Conservation (phyloP, 257 asterid genomes). For the Striga asiatica region DNA sequence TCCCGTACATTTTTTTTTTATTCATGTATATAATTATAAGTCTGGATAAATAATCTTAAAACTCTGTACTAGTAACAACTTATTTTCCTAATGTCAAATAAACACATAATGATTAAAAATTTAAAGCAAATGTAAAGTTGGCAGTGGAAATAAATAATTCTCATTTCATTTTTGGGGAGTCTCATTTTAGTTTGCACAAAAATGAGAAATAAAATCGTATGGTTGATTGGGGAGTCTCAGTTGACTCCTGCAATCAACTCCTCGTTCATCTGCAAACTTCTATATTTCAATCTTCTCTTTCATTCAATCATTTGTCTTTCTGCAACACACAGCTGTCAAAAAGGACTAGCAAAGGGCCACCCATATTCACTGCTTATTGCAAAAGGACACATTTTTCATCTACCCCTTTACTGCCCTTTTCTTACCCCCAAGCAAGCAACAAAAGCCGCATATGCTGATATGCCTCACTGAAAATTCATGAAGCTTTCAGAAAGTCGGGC, state of each 20-base stretch:
- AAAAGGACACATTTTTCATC: background rate
- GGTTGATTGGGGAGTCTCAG: background rate
- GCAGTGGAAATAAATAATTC: no score
- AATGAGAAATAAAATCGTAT: background rate
- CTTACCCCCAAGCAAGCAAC: conserved; percentile 13
- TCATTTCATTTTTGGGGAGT: no score
- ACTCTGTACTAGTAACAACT: no score
- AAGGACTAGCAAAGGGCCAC: conserved; percentile 6
- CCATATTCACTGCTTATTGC: background rate
- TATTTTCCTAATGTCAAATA: no score
- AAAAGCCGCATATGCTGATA: no score
- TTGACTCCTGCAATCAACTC: conserved; percentile 12
- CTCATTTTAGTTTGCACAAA: no score
- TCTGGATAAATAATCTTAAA: no score
- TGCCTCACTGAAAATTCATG: conserved; percentile 13
- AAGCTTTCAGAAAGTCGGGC: background rate
- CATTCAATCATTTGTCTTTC: conserved; percentile 1
- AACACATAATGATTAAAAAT: no score
- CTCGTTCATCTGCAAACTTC: background rate
- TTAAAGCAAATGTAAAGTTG: no score
- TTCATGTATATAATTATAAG: no score
- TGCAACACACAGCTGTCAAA: conserved; percentile 3
- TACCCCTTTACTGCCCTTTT: conserved; percentile 9
- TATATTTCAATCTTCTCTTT: background rate
- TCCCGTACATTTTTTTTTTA: no score